phyloP scores from a whole-genome alignment of 345 rosid genomes.

The Euphorbia lathyris region DNA sequence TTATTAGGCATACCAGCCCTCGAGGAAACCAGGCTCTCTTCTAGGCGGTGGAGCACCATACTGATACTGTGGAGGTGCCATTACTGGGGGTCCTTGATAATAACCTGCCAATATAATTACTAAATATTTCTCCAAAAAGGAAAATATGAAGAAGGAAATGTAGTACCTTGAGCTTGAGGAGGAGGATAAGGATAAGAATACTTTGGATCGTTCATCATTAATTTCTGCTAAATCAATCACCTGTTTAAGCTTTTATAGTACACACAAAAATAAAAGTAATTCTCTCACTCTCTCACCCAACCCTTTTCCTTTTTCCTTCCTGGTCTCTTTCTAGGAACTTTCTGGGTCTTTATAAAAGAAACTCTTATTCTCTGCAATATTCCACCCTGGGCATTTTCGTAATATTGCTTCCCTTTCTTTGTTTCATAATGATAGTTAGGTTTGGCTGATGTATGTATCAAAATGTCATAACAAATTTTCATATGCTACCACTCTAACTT shows the following conservation, averaged over 20 bases:
- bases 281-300: not conserved
- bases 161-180: constrained; percentile 3
- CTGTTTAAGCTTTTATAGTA: too few relatives aligned
- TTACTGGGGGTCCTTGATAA: constrained; percentile 49
- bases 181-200: constrained; percentile 34
- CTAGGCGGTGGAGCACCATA: constrained; percentile 32
- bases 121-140: too few relatives aligned
- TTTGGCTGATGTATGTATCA: too few relatives aligned
- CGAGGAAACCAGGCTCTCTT: constrained; percentile 37
- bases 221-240: constrained; percentile 11
- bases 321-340: too few relatives aligned
- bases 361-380: too few relatives aligned
- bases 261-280: not conserved
- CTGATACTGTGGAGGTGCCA: constrained; percentile 44
- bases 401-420: too few relatives aligned
- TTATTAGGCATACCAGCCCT: constrained; percentile 36
- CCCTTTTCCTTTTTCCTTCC: too few relatives aligned
- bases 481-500: too few relatives aligned
- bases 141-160: not conserved
- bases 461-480: too few relatives aligned
- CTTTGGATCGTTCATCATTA: constrained; percentile 31
- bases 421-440: too few relatives aligned
- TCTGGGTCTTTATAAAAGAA: too few relatives aligned
- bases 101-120: constrained; percentile 26
- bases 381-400: too few relatives aligned